A percentile compares a stretch with the other conserved stretches of the same genome.
Evolutionary conservation across 148 eudicot species (phyloP).

Genomic region (Diospyros lotus): DNA sequence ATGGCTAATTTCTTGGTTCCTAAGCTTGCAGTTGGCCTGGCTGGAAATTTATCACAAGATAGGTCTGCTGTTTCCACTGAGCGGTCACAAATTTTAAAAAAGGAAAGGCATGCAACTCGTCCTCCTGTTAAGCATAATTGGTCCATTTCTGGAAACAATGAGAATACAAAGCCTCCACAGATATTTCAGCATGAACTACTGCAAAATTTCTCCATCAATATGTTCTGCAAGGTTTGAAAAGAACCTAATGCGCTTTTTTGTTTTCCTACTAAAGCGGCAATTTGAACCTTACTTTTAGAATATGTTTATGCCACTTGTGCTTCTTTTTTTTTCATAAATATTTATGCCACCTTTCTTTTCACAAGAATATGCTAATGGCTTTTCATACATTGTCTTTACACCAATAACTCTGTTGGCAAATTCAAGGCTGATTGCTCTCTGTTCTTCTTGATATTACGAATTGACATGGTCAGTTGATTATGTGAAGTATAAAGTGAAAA

Average conservation of each 20-base stretch:
- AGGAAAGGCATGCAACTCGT: constrained; percentile 90
- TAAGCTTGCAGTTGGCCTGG: constrained; percentile 75
- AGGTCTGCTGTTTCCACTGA: constrained; percentile 49
- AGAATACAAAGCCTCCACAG: constrained; percentile 64
- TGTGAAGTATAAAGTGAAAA: background rate
- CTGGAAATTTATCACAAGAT: constrained; percentile 60
- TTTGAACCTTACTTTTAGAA: background rate
- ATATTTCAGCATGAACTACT: constrained; percentile 99
- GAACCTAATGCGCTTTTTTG: background rate
- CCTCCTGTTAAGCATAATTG: constrained; percentile 95
- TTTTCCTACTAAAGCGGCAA: background rate
- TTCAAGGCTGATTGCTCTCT: background rate
- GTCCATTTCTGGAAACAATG: constrained; percentile 65
- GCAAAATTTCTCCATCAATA: constrained; percentile 86
- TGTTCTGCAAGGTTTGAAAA: constrained; percentile 89
- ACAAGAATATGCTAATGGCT: background rate
- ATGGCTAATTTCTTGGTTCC: constrained; percentile 98
- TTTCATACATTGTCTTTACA: background rate
- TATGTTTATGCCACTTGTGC: no score
- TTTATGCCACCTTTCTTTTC: background rate
- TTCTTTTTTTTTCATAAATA: background rate
- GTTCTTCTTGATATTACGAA: background rate
- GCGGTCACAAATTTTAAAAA: constrained; percentile 50
- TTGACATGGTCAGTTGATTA: background rate
- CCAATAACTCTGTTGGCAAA: background rate